Evolutionary conservation across 83 land plant genomes (phyloP).

Genomic region (Picea abies): DNA sequence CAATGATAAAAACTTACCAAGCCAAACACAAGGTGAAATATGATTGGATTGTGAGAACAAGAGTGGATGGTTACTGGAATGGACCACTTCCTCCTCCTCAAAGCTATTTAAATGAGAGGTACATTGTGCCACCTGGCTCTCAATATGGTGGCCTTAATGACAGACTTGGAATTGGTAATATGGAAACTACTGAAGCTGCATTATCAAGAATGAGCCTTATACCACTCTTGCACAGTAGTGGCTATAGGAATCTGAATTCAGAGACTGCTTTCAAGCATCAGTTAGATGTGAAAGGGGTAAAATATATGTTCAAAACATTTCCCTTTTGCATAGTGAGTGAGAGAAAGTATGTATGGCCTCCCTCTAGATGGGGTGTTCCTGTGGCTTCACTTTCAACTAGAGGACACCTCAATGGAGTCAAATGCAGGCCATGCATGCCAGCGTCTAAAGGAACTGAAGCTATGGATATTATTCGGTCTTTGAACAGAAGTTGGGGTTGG

Average conservation of each 20-base stretch:
- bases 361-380: constrained; percentile 70
- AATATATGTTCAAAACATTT: constrained; percentile 20
- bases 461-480: constrained; percentile 29
- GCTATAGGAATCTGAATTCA: constrained; percentile 67
- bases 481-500: constrained; percentile 81
- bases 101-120: constrained; percentile 36
- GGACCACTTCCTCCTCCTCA: constrained; percentile 47
- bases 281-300: constrained; percentile 39
- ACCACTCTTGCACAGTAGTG: constrained; percentile 55
- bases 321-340: constrained; percentile 83
- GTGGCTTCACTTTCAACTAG: constrained; percentile 74
- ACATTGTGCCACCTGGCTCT: constrained; percentile 84
- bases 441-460: constrained; percentile 57
- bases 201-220: constrained; percentile 69
- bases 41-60: constrained; percentile 92
- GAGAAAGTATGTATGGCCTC: constrained; percentile 73
- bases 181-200: constrained; percentile 58
- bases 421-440: constrained; percentile 91
- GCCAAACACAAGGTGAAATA: constrained; percentile 52
- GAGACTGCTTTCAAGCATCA: constrained; percentile 84
- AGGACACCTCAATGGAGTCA: constrained; percentile 87
- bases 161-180: constrained; percentile 85
- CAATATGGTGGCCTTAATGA: constrained; percentile 90
- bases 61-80: constrained; percentile 95
- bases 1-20: constrained; percentile 68